Percentiles rank a stretch among this genome's conserved stretches.
phyloP scores from a whole-genome alignment of 345 rosid genomes.

The Gossypioides kirkii region DNA sequence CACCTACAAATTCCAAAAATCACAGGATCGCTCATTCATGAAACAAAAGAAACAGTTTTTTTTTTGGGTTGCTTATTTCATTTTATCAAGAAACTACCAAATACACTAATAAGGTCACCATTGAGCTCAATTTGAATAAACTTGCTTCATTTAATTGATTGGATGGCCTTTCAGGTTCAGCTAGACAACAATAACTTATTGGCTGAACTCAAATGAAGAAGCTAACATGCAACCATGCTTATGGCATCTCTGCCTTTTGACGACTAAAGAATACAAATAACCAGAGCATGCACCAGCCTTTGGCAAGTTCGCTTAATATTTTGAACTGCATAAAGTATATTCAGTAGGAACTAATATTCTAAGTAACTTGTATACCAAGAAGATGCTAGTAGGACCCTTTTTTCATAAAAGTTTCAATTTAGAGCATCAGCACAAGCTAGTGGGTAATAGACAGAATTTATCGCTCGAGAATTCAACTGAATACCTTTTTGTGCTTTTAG shows the following conservation, averaged over 20 bases:
- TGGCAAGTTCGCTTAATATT: not conserved
- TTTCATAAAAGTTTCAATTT: not conserved
- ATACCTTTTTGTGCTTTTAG: not conserved
- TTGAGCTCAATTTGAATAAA: not conserved
- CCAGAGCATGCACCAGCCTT: not conserved
- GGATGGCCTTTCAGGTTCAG: not conserved
- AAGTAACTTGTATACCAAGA: not conserved
- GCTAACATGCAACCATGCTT: not conserved
- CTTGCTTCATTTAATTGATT: not conserved
- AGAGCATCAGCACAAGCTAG: not conserved
- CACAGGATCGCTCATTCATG: constrained; percentile 6
- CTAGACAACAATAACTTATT: not conserved
- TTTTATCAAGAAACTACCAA: not conserved
- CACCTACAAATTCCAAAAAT: constrained; percentile 48
- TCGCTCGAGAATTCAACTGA: not conserved
- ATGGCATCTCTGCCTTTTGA: not conserved
- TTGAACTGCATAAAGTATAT: not conserved
- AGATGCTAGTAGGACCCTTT: not conserved
- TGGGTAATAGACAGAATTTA: not conserved
- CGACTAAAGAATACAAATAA: not conserved
- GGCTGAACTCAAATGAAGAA: not conserved
- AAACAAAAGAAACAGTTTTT: constrained; percentile 9
- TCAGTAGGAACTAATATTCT: not conserved
- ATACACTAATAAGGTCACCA: not conserved
- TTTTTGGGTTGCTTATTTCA: not conserved